Evolutionary conservation across 148 eudicot genomes (phyloP).

Genomic region (Cornus kousa): DNA sequence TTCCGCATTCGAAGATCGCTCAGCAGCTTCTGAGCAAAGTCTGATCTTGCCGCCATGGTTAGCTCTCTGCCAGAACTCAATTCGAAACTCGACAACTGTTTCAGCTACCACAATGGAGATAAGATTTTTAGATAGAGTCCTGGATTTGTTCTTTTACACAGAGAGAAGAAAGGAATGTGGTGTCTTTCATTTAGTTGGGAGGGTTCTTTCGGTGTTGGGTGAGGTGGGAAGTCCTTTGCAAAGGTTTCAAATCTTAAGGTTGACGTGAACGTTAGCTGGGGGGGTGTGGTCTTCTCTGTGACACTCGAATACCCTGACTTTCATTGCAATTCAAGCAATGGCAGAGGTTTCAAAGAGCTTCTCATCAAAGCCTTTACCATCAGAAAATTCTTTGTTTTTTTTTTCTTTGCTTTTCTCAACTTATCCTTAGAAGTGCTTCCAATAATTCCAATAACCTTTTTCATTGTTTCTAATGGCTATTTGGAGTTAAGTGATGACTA

Average conservation of each 20-base stretch:
- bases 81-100: neutral
- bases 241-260: constrained; percentile 22
- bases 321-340: constrained; percentile 67
- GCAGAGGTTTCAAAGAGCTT: constrained; percentile 17
- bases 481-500: too few species aligned
- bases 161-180: constrained; percentile 2
- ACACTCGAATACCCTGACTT: constrained; percentile 34
- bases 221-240: constrained; percentile 37
- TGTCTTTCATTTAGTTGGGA: constrained; percentile 41
- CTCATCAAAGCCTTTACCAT: constrained; percentile 13
- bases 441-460: too few species aligned
- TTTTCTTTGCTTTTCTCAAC: neutral
- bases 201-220: constrained; percentile 70
- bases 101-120: neutral
- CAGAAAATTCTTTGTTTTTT: neutral
- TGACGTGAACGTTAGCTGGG: constrained; percentile 39
- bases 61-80: neutral
- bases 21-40: constrained; percentile 89
- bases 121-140: neutral
- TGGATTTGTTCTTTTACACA: neutral
- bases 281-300: constrained; percentile 5
- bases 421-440: too few species aligned
- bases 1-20: constrained; percentile 67
- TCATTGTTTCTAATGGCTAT: too few species aligned
- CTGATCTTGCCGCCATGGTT: constrained; percentile 62